Evolutionary conservation across 495 filamentous ascomycete genomes (phyloP).

Genomic region (Aspergillus ellipticus): DNA sequence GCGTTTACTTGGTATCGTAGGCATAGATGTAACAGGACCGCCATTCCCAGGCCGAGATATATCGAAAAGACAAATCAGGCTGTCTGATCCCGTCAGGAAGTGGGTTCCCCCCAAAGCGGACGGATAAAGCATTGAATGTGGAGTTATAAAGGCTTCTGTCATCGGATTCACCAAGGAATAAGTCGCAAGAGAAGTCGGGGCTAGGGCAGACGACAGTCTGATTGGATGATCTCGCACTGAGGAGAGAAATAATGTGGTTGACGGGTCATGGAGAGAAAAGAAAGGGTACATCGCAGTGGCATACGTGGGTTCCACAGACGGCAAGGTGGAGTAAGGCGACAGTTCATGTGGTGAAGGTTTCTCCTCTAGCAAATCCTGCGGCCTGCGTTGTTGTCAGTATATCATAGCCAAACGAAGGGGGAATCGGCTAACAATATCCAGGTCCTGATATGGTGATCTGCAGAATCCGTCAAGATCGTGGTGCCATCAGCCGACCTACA

Average conservation of each 20-base stretch:
- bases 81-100: constrained; percentile 70
- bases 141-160: constrained; percentile 75
- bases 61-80: constrained; percentile 75
- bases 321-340: constrained; percentile 56
- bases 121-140: constrained; percentile 70
- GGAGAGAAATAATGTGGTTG: constrained; percentile 65
- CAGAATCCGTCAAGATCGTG: constrained; percentile 68
- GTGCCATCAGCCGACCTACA: constrained; percentile 77
- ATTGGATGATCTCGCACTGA: constrained; percentile 71
- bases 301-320: constrained; percentile 65
- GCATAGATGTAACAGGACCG: constrained; percentile 58
- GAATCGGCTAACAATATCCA: constrained; percentile 58
- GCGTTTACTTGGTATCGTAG: constrained; percentile 72
- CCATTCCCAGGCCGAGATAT: constrained; percentile 56
- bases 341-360: constrained; percentile 46
- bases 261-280: constrained; percentile 61
- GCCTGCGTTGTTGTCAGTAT: constrained; percentile 34
- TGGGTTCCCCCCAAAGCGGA: constrained; percentile 49
- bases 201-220: constrained; percentile 60
- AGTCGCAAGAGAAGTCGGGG: constrained; percentile 45
- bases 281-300: constrained; percentile 68
- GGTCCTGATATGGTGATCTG: constrained; percentile 62
- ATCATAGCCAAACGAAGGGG: not conserved
- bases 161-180: constrained; percentile 71
- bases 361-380: constrained; percentile 63